These are phyloP conservation scores for Starmerella geochares DNA, from an alignment of 805 yeast genomes.

Conservation along the genomic window DNA sequence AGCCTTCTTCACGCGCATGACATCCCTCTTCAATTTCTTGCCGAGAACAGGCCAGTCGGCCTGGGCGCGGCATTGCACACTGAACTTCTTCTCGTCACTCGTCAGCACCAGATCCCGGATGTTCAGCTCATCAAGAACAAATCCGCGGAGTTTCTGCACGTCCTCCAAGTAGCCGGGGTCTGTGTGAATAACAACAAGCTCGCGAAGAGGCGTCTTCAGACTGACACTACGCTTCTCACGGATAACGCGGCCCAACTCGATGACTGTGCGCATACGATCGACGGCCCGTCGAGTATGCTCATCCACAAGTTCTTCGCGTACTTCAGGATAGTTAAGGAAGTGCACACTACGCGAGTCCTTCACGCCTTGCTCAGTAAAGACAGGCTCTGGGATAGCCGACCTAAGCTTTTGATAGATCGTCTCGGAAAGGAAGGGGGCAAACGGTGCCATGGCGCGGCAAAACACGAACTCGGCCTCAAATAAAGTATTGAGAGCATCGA, in stretches of 20 bases:
- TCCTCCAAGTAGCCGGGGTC: slow-evolving; percentile 67
- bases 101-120: slow-evolving; percentile 81
- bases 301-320: slow-evolving; percentile 70
- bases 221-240: slow-evolving; percentile 94
- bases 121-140: slow-evolving; percentile 84
- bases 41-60: slow-evolving; percentile 99
- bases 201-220: slow-evolving; percentile 86
- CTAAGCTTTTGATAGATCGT: slow-evolving; percentile 70
- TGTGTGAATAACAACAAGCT: slow-evolving; percentile 73
- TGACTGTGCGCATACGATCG: slow-evolving; percentile 90
- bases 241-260: slow-evolving; percentile 89
- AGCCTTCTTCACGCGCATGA: slow-evolving; percentile 87
- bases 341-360: slow-evolving; percentile 70
- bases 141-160: slow-evolving; percentile 62
- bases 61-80: slow-evolving; percentile 84
- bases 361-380: slow-evolving; percentile 28
- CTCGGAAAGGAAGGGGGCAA: slow-evolving; percentile 93
- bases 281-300: slow-evolving; percentile 79
- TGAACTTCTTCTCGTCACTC: slow-evolving; percentile 80
- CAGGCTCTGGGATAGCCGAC: slow-evolving; percentile 37
- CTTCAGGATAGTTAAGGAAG: slow-evolving; percentile 82
- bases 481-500: slow-evolving; percentile 78
- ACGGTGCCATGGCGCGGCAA: slow-evolving; percentile 96
- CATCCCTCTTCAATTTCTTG: slow-evolving; percentile 90
- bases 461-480: slow-evolving; percentile 82